phyloP scores from a whole-genome alignment of 2,329 filamentous ascomycete genomes.

The Rosellinia necatrix region DNA sequence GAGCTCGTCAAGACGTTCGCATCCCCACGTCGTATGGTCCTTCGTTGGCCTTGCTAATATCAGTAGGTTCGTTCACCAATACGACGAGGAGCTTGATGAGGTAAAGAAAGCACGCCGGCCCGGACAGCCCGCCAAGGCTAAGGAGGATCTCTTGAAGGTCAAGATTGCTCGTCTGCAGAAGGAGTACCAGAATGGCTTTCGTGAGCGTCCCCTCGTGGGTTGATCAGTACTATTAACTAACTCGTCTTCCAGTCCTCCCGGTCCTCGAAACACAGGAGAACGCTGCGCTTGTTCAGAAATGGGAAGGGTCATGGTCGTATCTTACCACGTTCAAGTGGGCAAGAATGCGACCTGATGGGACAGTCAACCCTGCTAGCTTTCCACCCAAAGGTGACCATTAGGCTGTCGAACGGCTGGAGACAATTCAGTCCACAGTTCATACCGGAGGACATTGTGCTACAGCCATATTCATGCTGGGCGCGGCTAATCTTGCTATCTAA shows the following conservation, averaged over 20 bases:
- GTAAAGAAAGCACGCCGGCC: slow-evolving; percentile 73
- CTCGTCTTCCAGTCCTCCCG: slow-evolving; percentile 62
- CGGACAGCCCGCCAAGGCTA: slow-evolving; percentile 76
- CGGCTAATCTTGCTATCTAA: slow-evolving; percentile 40
- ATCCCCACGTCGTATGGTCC: not conserved
- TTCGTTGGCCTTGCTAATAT: slow-evolving; percentile 3
- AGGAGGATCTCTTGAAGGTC: slow-evolving; percentile 77
- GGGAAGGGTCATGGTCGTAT: slow-evolving; percentile 85
- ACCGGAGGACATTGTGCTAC: slow-evolving; percentile 18
- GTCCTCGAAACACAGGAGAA: slow-evolving; percentile 73
- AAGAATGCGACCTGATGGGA: slow-evolving; percentile 69
- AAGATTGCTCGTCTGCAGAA: slow-evolving; percentile 72
- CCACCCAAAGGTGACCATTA: slow-evolving; percentile 65
- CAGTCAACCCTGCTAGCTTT: slow-evolving; percentile 72
- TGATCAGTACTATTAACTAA: slow-evolving; percentile 29
- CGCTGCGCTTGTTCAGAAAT: slow-evolving; percentile 67
- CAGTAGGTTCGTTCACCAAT: slow-evolving; percentile 65
- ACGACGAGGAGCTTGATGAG: slow-evolving; percentile 71
- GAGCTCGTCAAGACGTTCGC: slow-evolving; percentile 64
- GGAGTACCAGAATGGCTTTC: slow-evolving; percentile 84
- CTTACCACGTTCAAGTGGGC: slow-evolving; percentile 78
- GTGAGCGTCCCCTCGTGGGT: slow-evolving; percentile 50
- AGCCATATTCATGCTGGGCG: slow-evolving; percentile 25
- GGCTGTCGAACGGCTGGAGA: slow-evolving; percentile 15
- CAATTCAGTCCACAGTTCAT: slow-evolving; percentile 7